Conservation (phyloP, 108 stramenopile species). For the Skeletonema tropicum region DNA sequence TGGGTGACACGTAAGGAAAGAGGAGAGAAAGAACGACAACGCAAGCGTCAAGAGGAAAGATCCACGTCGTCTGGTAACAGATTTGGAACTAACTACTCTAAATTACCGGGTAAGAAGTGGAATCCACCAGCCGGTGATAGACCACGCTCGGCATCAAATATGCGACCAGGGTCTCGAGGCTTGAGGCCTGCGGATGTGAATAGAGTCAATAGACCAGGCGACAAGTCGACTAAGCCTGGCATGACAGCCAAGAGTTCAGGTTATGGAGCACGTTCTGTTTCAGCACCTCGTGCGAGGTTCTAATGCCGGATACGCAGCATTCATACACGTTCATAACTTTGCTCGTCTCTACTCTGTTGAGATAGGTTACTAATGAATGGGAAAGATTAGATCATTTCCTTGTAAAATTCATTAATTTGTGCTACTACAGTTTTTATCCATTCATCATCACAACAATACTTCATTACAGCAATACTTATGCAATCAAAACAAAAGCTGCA, state of each 20-base stretch:
- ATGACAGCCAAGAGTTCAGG: slow-evolving; percentile 2
- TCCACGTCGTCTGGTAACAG: slow-evolving; percentile 17
- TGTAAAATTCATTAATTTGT: slow-evolving; percentile 6
- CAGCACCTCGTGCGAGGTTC: slow-evolving; percentile 36
- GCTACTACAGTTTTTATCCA: neutral
- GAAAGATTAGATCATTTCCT: slow-evolving; percentile 4
- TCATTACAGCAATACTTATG: neutral
- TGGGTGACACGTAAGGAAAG: slow-evolving; percentile 80
- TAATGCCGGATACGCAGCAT: slow-evolving; percentile 3
- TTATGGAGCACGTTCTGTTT: slow-evolving; percentile 26
- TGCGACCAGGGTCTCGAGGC: slow-evolving; percentile 12
- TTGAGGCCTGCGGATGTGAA: slow-evolving; percentile 32
- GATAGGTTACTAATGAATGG: slow-evolving; percentile 1
- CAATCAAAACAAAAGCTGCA: neutral
- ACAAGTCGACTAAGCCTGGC: slow-evolving; percentile 18
- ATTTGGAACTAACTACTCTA: slow-evolving; percentile 38
- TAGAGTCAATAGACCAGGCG: slow-evolving; percentile 14
- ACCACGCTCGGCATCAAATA: slow-evolving; percentile 34
- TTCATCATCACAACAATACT: neutral
- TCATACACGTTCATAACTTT: neutral
- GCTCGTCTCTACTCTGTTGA: slow-evolving; percentile 1
- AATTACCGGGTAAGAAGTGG: slow-evolving; percentile 38
- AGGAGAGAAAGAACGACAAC: slow-evolving; percentile 66
- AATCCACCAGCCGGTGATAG: slow-evolving; percentile 3
- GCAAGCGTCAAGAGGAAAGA: slow-evolving; percentile 77